A percentile compares a stretch with the other conserved stretches of the same genome.
These are phyloP conservation scores for Spathaspora arborariae DNA, from an alignment of 805 yeast genomes.

Conservation along the genomic window DNA sequence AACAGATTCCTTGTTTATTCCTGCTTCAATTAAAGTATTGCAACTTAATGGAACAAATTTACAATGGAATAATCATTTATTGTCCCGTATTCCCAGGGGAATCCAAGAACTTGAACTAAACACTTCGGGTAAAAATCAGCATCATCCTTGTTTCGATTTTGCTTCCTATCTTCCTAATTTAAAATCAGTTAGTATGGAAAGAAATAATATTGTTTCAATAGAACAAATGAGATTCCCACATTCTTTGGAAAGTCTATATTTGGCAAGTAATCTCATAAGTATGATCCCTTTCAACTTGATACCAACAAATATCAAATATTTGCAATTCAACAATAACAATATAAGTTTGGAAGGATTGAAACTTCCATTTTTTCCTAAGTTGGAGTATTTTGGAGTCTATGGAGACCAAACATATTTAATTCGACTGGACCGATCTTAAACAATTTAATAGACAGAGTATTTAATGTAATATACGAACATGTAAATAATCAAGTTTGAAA, in stretches of 20 bases:
- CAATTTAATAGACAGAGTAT: no score
- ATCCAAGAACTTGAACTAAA: background rate
- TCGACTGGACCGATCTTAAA: background rate
- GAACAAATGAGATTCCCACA: background rate
- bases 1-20: background rate
- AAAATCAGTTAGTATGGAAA: background rate
- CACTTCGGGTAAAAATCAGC: background rate
- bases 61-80: background rate
- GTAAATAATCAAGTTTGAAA: no score
- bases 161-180: slow-evolving; percentile 1
- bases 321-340: background rate
- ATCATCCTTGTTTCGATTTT: background rate
- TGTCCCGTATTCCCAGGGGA: background rate
- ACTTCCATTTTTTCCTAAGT: background rate
- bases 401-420: background rate
- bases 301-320: background rate
- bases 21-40: background rate
- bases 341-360: background rate
- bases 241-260: background rate
- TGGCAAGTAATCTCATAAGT: background rate
- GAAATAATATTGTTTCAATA: background rate
- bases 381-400: background rate
- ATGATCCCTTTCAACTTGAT: background rate
- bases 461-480: no score
- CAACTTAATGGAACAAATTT: background rate